A percentile compares a stretch with the other conserved stretches of the same genome.
Evolutionary conservation across 225 moss, liverwort and hornwort species (phyloP).

Genomic region (Physcomitrellopsis africana): DNA sequence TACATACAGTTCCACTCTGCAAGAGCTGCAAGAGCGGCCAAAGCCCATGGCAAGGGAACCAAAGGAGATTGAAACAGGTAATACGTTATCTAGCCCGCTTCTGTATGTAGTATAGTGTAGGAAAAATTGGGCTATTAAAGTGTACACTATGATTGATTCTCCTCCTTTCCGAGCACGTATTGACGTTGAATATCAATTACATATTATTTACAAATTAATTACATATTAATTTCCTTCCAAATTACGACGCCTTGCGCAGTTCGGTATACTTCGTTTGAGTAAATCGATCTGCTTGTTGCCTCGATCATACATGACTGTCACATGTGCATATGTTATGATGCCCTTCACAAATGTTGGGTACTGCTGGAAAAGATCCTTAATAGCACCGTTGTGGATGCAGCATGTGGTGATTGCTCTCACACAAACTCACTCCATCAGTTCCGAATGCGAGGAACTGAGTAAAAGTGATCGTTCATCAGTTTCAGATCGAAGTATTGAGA

Average conservation of each 20-base stretch:
- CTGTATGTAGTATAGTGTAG: neutral
- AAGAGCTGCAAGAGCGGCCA: neutral
- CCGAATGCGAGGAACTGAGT: too few species aligned
- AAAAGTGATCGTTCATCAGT: too few species aligned
- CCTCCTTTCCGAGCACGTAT: neutral
- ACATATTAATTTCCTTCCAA: too few species aligned
- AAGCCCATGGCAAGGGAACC: conserved; percentile 3
- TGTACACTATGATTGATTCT: conserved; percentile 13
- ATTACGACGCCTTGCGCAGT: conserved; percentile 3
- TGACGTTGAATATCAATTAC: neutral
- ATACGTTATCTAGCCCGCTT: neutral
- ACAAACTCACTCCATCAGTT: too few species aligned
- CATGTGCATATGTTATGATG: conserved; percentile 57
- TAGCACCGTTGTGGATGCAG: too few species aligned
- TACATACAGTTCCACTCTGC: conserved; percentile 17
- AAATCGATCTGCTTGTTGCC: conserved; percentile 57
- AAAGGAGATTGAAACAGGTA: neutral
- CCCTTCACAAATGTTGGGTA: conserved; percentile 29
- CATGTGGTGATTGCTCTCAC: too few species aligned
- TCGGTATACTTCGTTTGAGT: conserved; percentile 59
- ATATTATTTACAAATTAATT: too few species aligned
- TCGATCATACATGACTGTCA: conserved; percentile 64
- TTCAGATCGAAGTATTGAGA: too few species aligned
- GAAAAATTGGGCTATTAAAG: neutral
- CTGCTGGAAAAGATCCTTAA: neutral